phyloP scores from a whole-genome alignment of 495 filamentous ascomycete genomes.

The Mytilinidion resinicola region DNA sequence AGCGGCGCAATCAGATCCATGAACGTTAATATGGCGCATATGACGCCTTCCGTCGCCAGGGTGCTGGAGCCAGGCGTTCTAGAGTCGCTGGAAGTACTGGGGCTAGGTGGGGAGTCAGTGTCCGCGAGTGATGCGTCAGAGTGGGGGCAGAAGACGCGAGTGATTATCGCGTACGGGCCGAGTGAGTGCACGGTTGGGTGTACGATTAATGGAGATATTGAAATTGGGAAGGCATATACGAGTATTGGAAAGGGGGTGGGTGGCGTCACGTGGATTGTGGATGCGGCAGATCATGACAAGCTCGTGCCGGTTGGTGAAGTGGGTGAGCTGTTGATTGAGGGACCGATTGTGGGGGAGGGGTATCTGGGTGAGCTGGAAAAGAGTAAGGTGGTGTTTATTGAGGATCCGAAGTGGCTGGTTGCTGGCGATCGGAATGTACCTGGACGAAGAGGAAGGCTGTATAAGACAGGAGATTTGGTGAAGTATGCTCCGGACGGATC shows the following conservation, averaged over 20 bases:
- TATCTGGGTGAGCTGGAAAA: constrained; percentile 18
- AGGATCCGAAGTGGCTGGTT: constrained; percentile 45
- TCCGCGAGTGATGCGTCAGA: not conserved
- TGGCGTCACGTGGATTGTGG: constrained; percentile 50
- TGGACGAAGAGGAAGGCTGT: constrained; percentile 50
- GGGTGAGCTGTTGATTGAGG: constrained; percentile 23
- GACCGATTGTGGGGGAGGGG: constrained; percentile 12
- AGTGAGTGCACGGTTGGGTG: constrained; percentile 35
- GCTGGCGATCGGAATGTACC: constrained; percentile 21
- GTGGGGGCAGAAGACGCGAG: constrained; percentile 9
- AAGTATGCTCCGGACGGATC: constrained; percentile 53
- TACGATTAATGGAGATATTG: constrained; percentile 22
- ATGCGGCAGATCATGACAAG: constrained; percentile 45
- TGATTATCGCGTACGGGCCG: constrained; percentile 21
- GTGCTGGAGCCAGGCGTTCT: not conserved
- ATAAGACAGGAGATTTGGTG: constrained; percentile 63
- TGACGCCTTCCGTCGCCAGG: not conserved
- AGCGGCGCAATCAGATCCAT: not conserved
- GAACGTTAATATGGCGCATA: not conserved
- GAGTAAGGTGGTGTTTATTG: constrained; percentile 45
- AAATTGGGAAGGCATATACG: constrained; percentile 14
- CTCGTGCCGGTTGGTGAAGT: constrained; percentile 25
- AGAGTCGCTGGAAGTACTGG: not conserved
- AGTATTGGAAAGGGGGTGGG: constrained; percentile 44
- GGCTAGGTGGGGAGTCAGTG: not conserved